A percentile compares a stretch with the other conserved stretches of the same genome.
Evolutionary conservation across 1,284 basidiomycete species (phyloP).

Genomic region (Dichomitus squalens): DNA sequence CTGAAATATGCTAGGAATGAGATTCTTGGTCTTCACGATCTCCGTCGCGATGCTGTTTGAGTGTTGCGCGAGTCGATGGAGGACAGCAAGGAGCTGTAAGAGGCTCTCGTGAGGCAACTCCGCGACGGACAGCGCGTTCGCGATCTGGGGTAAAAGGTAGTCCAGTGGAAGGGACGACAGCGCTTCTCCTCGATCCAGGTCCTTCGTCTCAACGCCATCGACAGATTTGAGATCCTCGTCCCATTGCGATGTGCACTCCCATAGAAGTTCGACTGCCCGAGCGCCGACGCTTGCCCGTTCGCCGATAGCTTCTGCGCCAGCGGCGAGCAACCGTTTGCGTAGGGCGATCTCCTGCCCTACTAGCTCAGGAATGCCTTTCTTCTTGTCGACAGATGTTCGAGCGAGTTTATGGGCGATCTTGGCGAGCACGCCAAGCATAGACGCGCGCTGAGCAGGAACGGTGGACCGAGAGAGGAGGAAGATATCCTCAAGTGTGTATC

Average conservation of each 20-base stretch:
- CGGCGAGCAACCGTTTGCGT: conserved; percentile 61
- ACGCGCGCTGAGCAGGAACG: conserved; percentile 81
- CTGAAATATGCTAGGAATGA: conserved; percentile 57
- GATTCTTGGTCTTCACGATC: conserved; percentile 54
- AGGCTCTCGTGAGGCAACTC: conserved; percentile 52
- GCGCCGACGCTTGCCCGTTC: conserved; percentile 72
- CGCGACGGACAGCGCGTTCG: conserved; percentile 40
- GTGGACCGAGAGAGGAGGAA: conserved; percentile 82
- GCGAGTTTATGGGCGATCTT: conserved; percentile 55
- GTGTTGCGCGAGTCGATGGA: conserved; percentile 63
- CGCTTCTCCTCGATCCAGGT: conserved; percentile 27
- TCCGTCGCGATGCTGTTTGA: conserved; percentile 54
- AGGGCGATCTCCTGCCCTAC: conserved; percentile 48
- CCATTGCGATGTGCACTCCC: conserved; percentile 71
- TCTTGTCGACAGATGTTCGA: conserved; percentile 24
- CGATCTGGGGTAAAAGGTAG: conserved; percentile 55
- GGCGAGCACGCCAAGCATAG: conserved; percentile 78
- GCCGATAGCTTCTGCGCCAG: conserved; percentile 62
- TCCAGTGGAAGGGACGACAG: conserved; percentile 54
- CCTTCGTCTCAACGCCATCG: conserved; percentile 53
- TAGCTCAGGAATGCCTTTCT: conserved; percentile 41
- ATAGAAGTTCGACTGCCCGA: conserved; percentile 68
- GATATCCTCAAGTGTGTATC: conserved; percentile 90
- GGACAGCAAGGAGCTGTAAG: conserved; percentile 61
- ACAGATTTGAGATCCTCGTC: conserved; percentile 43